Evolutionary conservation across 2,329 filamentous ascomycete species (phyloP), one percentile per base, ranked within the genome.

Genomic region (Lomentospora prolificans): DNA sequence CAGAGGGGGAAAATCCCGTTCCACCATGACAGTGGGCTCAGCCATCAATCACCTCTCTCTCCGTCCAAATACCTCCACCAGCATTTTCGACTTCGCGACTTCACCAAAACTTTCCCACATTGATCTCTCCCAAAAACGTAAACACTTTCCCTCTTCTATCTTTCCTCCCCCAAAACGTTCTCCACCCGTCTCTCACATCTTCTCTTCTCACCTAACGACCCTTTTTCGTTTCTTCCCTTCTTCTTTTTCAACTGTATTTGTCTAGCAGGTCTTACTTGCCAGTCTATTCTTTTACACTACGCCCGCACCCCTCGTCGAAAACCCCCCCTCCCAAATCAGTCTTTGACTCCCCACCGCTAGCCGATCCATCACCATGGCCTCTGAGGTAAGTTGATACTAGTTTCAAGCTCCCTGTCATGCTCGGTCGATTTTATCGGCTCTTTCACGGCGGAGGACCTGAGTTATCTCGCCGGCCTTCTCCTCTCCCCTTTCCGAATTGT

Each of bases 371-470:
- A 80, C 67, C 69, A 84, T 84, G 80, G 76, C 78, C 70, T 79
- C 77, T 73, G 81, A 84, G 75, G 81, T 84, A 79, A 67, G 80
- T 76, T 36, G 52, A 24, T 14, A 36, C 44, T 33, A 27, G 12
- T 19, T 24, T 25, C 33, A 10, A 17, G 30, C 53, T 58, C 53
- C 50, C 50, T 51, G 50, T 50, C 30, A 57, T 55, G 50, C 60
- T 61, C 53, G 48, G 50, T 58, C 53, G 46, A 36, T 39, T 46
- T 19, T 31, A 53, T 51, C 22, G n/a, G 19, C 10, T 33, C 28
- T 22, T 5, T 24, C n/a, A n/a, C n/a, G n/a, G n/a, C n/a, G n/a
- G n/a, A n/a, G n/a, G n/a, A n/a, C n/a, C n/a, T n/a, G n/a, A n/a
- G n/a, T n/a, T n/a, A n/a, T n/a, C n/a, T n/a, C 41, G 4, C 41